Evolutionary conservation across 257 asterid genomes (phyloP), one percentile per base, ranked within the genome.

Genomic region (Echium plantagineum): DNA sequence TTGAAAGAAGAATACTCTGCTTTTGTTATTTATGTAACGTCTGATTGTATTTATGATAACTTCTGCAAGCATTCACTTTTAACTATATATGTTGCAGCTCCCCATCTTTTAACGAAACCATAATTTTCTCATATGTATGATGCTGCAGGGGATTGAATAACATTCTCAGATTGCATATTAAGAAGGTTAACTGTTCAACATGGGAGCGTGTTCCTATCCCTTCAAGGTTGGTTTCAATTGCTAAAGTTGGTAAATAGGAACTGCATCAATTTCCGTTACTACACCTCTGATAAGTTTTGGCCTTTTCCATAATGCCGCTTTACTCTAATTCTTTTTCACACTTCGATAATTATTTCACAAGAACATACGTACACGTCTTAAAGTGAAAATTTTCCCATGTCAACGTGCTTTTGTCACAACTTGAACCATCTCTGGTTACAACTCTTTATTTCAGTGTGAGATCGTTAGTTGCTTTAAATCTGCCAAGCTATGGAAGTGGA

Each of bases 401-500:
- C 49, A 22, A 19, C 19, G 57, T n/a, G n/a, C 0, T 53, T 53
- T 53, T 15, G 57, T 18, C 15, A 17, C 26, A 5, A 7, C 26
- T 17, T 53, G 57, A n/a, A 19, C 22, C 15, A 13, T 16, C 60
- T 42, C n/a, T 12, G n/a, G 15, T 19, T n/a, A 56, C 60, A 46
- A 47, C 20, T 56, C 47, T 69, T 65, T 53, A 21, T 31, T 68
- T 66, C 81, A 88, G 98, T 70, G 98, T 91, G 75, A 85, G 98
- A 78, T 91, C 97, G 52, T 60, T 91, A 15, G 98, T 91, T 47
- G 88, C 90, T 70, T 78, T 91, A 66, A 91, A 87, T 71, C 98
- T 88, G 68, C 95, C 96, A 18, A 88, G 95, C 81, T 88, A 88
- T 71, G 96, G 88, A 74, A 85, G 96, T 88, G 96, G 96, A 69